These are phyloP conservation scores for Tardiomyces digboiensis DNA, from an alignment of 1,139 yeast species.

Conservation along the genomic window DNA sequence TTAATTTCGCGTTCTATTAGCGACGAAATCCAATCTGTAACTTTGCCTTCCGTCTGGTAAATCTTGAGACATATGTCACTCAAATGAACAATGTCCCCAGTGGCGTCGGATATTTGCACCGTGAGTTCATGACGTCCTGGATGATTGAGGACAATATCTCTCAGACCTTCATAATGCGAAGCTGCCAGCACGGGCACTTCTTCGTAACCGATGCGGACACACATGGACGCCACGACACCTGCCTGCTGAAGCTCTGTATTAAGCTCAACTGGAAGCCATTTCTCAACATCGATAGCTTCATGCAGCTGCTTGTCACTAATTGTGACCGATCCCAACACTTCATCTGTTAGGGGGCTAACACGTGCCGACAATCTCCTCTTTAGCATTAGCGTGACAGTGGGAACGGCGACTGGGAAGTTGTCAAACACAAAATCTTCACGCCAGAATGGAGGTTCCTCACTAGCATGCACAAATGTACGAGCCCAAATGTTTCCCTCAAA, in stretches of 20 bases:
- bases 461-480: conserved; percentile 41
- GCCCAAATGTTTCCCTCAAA: conserved; percentile 51
- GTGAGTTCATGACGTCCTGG: conserved; percentile 9
- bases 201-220: conserved; percentile 42
- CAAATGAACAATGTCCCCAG: conserved; percentile 19
- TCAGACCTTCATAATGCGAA: conserved; percentile 47
- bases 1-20: conserved; percentile 51
- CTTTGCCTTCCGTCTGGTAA: conserved; percentile 34
- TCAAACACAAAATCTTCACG: conserved; percentile 46
- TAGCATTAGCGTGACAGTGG: conserved; percentile 13
- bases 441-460: conserved; percentile 42
- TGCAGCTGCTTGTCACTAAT: conserved; percentile 7
- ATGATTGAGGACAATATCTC: conserved; percentile 18
- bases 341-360: conserved; percentile 27
- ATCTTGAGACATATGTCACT: conserved; percentile 18
- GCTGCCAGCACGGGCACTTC: conserved; percentile 57
- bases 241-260: conserved; percentile 1
- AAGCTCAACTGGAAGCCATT: conserved; percentile 13
- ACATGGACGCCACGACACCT: conserved; percentile 34
- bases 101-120: conserved; percentile 31
- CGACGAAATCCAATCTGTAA: conserved; percentile 59
- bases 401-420: conserved; percentile 17
- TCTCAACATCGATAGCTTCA: conserved; percentile 10
- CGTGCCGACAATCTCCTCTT: conserved; percentile 9
- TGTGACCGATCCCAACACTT: conserved; percentile 14